phyloP scores from a whole-genome alignment of 805 yeast species.

The Lipomyces sp. region DNA sequence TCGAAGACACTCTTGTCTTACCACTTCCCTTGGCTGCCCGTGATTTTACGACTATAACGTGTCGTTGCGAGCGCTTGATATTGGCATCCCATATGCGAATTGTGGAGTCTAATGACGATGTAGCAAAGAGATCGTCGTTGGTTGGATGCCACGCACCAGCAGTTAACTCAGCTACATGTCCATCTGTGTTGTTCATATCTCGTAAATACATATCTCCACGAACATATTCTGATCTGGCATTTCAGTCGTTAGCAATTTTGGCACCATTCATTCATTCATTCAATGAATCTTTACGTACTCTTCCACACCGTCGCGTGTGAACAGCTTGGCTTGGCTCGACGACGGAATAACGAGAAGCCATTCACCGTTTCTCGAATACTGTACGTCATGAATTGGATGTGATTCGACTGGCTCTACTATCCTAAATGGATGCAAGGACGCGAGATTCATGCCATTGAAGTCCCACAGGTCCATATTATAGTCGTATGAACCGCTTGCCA shows the following conservation, averaged over 20 bases:
- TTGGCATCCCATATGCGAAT: constrained; percentile 47
- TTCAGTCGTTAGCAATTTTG: constrained; percentile 10
- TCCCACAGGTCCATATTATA: constrained; percentile 44
- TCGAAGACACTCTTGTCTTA: constrained; percentile 29
- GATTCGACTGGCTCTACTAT: constrained; percentile 41
- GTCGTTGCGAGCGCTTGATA: constrained; percentile 38
- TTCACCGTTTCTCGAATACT: constrained; percentile 37
- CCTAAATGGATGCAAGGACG: constrained; percentile 38
- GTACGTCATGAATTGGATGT: constrained; percentile 38
- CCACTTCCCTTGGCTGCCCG: constrained; percentile 29
- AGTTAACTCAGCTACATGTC: constrained; percentile 45
- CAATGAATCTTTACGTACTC: constrained; percentile 13
- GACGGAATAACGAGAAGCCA: constrained; percentile 40
- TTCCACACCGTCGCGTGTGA: constrained; percentile 41
- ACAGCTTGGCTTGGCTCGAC: constrained; percentile 39
- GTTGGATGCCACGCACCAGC: constrained; percentile 44
- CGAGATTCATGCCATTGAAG: constrained; percentile 45
- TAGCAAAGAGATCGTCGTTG: constrained; percentile 39
- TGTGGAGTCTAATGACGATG: constrained; percentile 45
- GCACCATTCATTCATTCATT: background rate
- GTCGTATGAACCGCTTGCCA: constrained; percentile 44
- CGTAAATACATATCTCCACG: constrained; percentile 48
- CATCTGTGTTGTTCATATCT: constrained; percentile 47
- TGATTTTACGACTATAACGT: constrained; percentile 42
- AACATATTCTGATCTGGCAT: constrained; percentile 37